These are phyloP conservation scores for Fusarium sublunatum DNA, from an alignment of 2,329 filamentous ascomycete genomes.

Conservation along the genomic window DNA sequence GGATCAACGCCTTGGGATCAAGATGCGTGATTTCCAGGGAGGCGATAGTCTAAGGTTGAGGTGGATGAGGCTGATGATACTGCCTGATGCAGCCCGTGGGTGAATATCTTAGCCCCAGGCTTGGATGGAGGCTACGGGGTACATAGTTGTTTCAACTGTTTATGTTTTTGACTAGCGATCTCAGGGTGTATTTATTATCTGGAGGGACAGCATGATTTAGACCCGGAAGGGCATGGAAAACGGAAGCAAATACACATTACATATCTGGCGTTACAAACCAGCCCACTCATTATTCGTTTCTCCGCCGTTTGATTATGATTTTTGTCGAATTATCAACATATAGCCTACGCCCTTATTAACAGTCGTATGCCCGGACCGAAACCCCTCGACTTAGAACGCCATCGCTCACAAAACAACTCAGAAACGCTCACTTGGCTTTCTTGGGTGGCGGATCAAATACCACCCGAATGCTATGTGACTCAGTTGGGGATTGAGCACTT, in stretches of 20 bases:
- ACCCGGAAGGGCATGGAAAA: constrained; percentile 23
- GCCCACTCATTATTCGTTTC: background rate
- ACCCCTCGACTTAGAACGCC: constrained; percentile 12
- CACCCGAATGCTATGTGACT: constrained; percentile 52
- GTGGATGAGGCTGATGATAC: constrained; percentile 12
- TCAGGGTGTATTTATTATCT: constrained; percentile 21
- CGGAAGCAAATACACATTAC: constrained; percentile 30
- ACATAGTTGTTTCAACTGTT: constrained; percentile 24
- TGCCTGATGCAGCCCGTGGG: constrained; percentile 6
- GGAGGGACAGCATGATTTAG: constrained; percentile 26
- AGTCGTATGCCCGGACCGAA: background rate
- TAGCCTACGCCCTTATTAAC: background rate
- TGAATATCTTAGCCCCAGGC: constrained; percentile 42
- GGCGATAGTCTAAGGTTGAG: constrained; percentile 1
- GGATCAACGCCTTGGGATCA: constrained; percentile 52
- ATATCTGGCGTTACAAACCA: constrained; percentile 18
- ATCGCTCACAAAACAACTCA: background rate
- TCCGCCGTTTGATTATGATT: background rate
- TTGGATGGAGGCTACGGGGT: constrained; percentile 40
- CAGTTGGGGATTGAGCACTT: constrained; percentile 50
- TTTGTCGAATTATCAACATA: background rate
- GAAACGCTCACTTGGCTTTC: constrained; percentile 20
- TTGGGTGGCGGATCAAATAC: constrained; percentile 56
- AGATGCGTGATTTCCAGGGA: constrained; percentile 39
- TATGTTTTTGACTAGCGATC: constrained; percentile 31